A percentile compares a stretch with the other conserved stretches of the same genome.
Conservation (phyloP, 2,329 filamentous ascomycete genomes). For the Colletotrichum liaoningense region DNA sequence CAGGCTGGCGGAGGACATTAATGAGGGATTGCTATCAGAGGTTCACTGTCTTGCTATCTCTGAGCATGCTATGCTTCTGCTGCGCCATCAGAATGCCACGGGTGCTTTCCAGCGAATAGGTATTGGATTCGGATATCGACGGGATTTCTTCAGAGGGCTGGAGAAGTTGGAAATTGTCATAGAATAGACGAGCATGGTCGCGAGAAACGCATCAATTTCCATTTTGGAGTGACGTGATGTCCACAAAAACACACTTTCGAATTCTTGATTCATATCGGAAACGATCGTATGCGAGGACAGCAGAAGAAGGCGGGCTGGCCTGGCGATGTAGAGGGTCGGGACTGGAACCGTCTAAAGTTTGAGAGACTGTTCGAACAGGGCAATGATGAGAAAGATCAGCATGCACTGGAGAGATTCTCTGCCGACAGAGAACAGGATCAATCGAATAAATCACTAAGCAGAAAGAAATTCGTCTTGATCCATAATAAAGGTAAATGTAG, state of each 20-base stretch:
- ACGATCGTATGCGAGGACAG: too few species aligned
- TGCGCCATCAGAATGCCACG: neutral
- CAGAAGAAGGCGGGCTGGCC: conserved; percentile 31
- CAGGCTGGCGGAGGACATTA: neutral
- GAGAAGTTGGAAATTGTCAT: too few species aligned
- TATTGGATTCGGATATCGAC: neutral
- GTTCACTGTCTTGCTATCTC: neutral
- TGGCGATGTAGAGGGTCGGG: conserved; percentile 23
- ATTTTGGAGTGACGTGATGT: too few species aligned
- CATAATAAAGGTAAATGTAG: too few species aligned
- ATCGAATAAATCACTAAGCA: too few species aligned
- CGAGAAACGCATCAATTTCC: too few species aligned
- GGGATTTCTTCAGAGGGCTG: neutral
- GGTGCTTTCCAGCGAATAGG: neutral
- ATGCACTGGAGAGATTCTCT: neutral
- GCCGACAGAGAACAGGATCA: too few species aligned
- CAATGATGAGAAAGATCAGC: neutral
- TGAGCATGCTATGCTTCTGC: neutral
- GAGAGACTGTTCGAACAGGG: neutral
- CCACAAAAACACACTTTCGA: too few species aligned
- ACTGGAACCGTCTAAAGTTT: conserved; percentile 29
- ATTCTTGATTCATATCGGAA: too few species aligned
- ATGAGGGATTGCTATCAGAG: neutral
- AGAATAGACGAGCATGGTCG: too few species aligned
- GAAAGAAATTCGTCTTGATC: too few species aligned